Evolutionary conservation across 768 basidiomycete genomes (phyloP), one percentile per base, ranked within the genome.

Genomic region (Mrakia blollopis): DNA sequence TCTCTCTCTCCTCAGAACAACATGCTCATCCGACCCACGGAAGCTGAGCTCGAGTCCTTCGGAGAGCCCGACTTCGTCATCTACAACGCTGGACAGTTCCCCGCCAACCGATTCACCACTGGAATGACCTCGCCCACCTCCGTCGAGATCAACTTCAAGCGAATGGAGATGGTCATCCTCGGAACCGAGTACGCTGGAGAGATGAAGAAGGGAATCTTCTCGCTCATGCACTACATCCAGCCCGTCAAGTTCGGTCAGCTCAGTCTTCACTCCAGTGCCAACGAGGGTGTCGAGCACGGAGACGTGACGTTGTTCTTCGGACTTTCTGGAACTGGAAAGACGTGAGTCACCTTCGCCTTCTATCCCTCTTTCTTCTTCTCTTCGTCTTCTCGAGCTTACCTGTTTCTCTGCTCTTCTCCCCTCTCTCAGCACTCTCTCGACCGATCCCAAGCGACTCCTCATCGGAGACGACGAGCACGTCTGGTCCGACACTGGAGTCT

Each of bases 201-300:
- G 87, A 99, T 99, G 97, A 99, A 99, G 87, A 99, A 99, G 89
- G 97, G 97, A 82, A 93, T 99, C 84, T 99, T 99, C 87, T 93
- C 92, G 62, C 94, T 99, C 81, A 99, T 99, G 96, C 96, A 99
- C 86, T 99, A 98, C 85, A 88, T 99, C 78, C 94, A 96, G 87
- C 97, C 97, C 9, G 91, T 98, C 87, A 98, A 97, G 84, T 98
- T 97, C 82, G 94, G 94, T 72, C 94, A 98, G 84, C 89, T 99
- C 73, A 97, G 94, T 32, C 89, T 99, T 74, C 97, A 99, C 87
- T 98, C 96, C 2, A 97, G 94, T 72, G 94, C 96, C 79, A 99
- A 99, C 82, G 93, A 97, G 80, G 94, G 94, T 75, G 91, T 89
- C 79, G 88, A 92, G 78, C 88, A 91, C 72, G 88, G 89, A 75